These are phyloP conservation scores for Talaromyces trachyspermus DNA, from an alignment of 495 filamentous ascomycete species.

Conservation along the genomic window DNA sequence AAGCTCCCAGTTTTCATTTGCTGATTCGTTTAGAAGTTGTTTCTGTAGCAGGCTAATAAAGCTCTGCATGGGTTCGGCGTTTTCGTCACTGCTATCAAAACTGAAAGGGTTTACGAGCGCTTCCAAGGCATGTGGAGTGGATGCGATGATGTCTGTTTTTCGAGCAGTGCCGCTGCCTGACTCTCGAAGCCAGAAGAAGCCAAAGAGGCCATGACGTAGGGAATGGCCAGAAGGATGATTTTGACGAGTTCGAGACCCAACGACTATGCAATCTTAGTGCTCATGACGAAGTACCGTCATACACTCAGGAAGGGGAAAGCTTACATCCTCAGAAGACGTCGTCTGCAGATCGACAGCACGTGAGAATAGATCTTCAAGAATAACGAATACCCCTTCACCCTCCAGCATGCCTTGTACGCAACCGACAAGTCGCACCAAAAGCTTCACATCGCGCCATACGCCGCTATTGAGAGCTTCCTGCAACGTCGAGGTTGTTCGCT, in stretches of 20 bases:
- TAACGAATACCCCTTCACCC: constrained; percentile 76
- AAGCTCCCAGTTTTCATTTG: constrained; percentile 62
- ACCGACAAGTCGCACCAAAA: constrained; percentile 77
- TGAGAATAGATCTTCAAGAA: constrained; percentile 78
- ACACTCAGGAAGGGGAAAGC: constrained; percentile 18
- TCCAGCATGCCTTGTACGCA: constrained; percentile 73
- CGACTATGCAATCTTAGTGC: constrained; percentile 26
- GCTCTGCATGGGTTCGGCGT: constrained; percentile 51
- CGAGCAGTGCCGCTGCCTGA: constrained; percentile 68
- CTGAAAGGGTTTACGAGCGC: constrained; percentile 77
- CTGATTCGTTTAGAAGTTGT: constrained; percentile 67
- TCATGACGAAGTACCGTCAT: too few relatives aligned
- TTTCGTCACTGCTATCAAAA: constrained; percentile 44
- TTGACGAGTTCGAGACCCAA: constrained; percentile 86
- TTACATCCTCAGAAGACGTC: constrained; percentile 80
- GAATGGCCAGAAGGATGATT: constrained; percentile 86
- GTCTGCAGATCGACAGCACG: constrained; percentile 85
- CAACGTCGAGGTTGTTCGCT: constrained; percentile 45
- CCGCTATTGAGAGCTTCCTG: constrained; percentile 60
- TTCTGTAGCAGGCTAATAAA: constrained; percentile 77
- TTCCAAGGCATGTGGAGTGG: constrained; percentile 73
- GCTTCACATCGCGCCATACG: constrained; percentile 85
- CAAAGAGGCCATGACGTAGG: constrained; percentile 76
- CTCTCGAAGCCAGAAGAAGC: constrained; percentile 53
- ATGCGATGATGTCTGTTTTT: constrained; percentile 90